Evolutionary conservation across 306 rosid species (phyloP), one percentile per base, ranked within the genome.

Genomic region (Prunus mira): DNA sequence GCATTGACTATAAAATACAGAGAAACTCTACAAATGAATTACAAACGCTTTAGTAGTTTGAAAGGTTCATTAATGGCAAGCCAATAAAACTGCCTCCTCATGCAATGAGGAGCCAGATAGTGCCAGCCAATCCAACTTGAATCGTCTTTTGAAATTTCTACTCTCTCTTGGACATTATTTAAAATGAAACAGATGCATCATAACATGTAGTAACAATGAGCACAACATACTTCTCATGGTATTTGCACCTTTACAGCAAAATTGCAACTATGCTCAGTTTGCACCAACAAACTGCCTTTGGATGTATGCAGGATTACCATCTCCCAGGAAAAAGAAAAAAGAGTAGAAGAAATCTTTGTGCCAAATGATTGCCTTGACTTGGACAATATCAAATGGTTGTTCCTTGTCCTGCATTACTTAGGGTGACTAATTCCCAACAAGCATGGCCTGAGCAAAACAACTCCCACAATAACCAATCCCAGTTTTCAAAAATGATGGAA

Each of bases 41-140:
- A 46, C 14, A 34, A 32, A 56, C 38, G 11, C 45, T 79, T 58
- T 11, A 19, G 41, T 60, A 24, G 67, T 27, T 76, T 20, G 22
- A 83, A 67, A 43, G 70, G 65, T 45, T 46, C 38, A 51, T 24
- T 9, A 34, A 58, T 13, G 47, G n/a, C 61, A 2, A 41, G 17
- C n/a, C 19, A 61, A 27, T 32, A 65, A 20, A 52, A 43, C 56
- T 49, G 82, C 25, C 82, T 67, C 70, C 73, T 83, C 79, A 19
- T 7, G 72, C 38, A 28, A 70, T 19, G 82, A 82, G 79, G 28
- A 58, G 72, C 51, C 70, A 38, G 38, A 54, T 55, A 65, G 47
- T 51, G 64, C 32, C 9, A 64, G 72, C 12, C 55, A 38, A 22
- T 30, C 74, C 3, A 55, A 8, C 27, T 38, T 24, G 51, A 45